Base-by-base conservation (phyloP, 2,329 filamentous ascomycete species). In the Xylaria sp. region DNA sequence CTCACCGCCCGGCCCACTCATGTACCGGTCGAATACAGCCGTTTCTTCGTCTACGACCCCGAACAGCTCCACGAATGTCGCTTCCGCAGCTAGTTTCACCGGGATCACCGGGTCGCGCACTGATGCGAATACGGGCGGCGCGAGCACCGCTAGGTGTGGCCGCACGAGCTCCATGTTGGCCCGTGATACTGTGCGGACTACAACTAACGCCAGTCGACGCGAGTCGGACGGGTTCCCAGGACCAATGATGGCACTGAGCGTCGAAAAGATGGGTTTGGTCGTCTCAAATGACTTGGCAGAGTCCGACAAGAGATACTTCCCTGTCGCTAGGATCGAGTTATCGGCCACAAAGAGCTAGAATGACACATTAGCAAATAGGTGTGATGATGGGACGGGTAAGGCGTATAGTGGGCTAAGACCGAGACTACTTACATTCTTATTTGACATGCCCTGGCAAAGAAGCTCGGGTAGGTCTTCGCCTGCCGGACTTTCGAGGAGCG, bases 31-130 rank as follows among this genome's bases (percentile, higher is more conserved):
- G 75, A 97, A 98, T 19, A 97, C 87, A 65, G 86, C 88, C 61
- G 83, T 84, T 73, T 97, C 95, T 65, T 93, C 90, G 44, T 97
- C 92, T 1, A 93, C 92, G 1, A 98, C 93, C 43, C 87, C 88
- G 80, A 99, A 98, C 4, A 98, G 83, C 51, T 92, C 87, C 57
- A 99, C 85, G 77, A 99, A 98, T 0, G 94, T 93, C 11, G 93
- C 94, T 78, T 99, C 95, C 1, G 95, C 94, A 0, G 94, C 90
- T 27, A 99, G 83, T 78, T 99, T 99, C 73, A 99, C 90, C 0
- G 96, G 96, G 65, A 99, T 98, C 5, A 98, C 88, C 9, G 88
- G 83, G 75, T 99, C 95, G 60, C 96, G 88, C 27, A 99, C 95
- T 54, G 91, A 90, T 41, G 91, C 88, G 75, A 99, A 99, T 44